Evolutionary conservation across 2,329 filamentous ascomycete genomes (phyloP).

Genomic region (Trichoderma semiorbis): DNA sequence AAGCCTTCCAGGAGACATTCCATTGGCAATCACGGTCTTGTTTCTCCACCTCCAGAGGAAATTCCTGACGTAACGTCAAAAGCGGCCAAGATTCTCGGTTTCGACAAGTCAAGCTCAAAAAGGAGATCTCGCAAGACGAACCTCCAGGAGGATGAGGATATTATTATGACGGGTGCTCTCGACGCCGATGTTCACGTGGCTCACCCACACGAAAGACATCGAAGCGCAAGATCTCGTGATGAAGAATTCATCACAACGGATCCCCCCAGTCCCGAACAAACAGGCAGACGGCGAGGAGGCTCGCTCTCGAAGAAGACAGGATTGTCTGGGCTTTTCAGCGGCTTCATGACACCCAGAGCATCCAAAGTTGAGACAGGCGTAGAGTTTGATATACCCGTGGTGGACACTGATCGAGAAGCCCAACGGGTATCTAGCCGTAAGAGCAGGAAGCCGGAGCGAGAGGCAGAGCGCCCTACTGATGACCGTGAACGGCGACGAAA

Average conservation of each 20-base stretch:
- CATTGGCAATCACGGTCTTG: slow-evolving; percentile 61
- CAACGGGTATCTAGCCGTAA: slow-evolving; percentile 59
- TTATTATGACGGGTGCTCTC: slow-evolving; percentile 44
- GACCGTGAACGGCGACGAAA: slow-evolving; percentile 53
- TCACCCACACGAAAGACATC: slow-evolving; percentile 32
- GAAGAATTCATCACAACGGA: slow-evolving; percentile 41
- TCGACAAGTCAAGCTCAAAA: slow-evolving; percentile 41
- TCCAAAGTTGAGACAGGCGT: slow-evolving; percentile 46
- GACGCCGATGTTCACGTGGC: slow-evolving; percentile 36
- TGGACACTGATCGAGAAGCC: slow-evolving; percentile 57
- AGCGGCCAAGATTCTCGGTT: slow-evolving; percentile 72
- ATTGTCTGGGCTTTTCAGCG: slow-evolving; percentile 60
- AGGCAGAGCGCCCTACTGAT: slow-evolving; percentile 49
- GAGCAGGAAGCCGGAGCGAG: slow-evolving; percentile 52
- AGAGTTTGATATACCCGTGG: slow-evolving; percentile 46
- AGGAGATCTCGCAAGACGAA: slow-evolving; percentile 44
- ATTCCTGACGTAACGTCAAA: slow-evolving; percentile 65
- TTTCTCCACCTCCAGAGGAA: slow-evolving; percentile 71
- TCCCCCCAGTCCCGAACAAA: slow-evolving; percentile 31
- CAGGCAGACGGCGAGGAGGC: slow-evolving; percentile 34
- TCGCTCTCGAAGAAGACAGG: slow-evolving; percentile 50
- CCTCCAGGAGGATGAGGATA: slow-evolving; percentile 46
- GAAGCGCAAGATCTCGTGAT: slow-evolving; percentile 34
- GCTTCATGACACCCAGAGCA: slow-evolving; percentile 48
- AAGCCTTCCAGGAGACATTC: slow-evolving; percentile 67